Conservation (phyloP, 345 rosid genomes). For the Populus alba region DNA sequence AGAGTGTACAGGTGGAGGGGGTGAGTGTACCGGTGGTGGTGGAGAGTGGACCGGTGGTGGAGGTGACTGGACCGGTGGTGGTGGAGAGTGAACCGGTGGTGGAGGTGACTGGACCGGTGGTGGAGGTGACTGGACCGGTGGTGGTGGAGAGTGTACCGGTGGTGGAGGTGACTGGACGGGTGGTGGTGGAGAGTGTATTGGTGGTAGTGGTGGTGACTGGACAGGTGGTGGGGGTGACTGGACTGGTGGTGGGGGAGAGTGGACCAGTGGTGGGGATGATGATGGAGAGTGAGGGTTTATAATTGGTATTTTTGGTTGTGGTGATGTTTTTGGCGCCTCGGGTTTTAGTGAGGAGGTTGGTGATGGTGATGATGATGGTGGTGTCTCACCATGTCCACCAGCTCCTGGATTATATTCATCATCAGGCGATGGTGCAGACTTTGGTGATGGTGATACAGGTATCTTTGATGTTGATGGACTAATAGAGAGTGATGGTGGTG, state of each 20-base stretch:
- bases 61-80: constrained; percentile 21
- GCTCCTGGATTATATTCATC: not conserved
- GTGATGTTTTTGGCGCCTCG: not conserved
- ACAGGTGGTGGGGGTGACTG: not conserved
- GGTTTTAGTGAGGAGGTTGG: not conserved
- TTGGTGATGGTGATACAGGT: not conserved
- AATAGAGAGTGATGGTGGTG: not conserved
- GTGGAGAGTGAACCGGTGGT: constrained; percentile 18
- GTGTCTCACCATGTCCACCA: not conserved
- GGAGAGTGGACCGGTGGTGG: constrained; percentile 25
- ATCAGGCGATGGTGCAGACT: not conserved
- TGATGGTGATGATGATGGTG: not conserved
- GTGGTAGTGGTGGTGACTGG: constrained; percentile 20
- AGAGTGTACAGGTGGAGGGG: no score
- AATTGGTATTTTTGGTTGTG: not conserved
- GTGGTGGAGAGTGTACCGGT: not conserved
- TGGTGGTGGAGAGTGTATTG: constrained; percentile 22
- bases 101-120: constrained; percentile 26
- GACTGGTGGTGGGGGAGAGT: constrained; percentile 5
- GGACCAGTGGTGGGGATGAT: not conserved
- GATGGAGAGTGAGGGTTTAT: not conserved
- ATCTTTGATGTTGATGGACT: not conserved
- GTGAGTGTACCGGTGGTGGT: constrained; percentile 15
- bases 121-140: constrained; percentile 11
- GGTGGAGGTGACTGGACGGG: constrained; percentile 26